Conservation (phyloP, 2,329 filamentous ascomycete species). For the Neonectria faginata region DNA sequence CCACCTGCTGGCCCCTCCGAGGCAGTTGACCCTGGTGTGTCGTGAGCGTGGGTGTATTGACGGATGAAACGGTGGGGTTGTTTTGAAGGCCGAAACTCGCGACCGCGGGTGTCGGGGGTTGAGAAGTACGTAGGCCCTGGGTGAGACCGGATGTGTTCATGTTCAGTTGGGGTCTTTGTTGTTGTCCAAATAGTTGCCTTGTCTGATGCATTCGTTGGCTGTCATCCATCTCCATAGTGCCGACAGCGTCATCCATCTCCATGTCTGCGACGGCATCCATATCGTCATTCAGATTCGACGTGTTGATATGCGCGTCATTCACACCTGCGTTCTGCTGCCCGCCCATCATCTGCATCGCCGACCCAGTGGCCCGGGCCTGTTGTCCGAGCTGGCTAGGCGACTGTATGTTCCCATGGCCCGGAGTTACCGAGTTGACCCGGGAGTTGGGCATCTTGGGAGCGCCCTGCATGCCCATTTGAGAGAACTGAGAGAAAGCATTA, state of each 20-base stretch:
- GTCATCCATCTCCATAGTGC: slow-evolving; percentile 72
- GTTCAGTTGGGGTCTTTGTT: slow-evolving; percentile 77
- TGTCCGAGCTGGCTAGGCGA: slow-evolving; percentile 50
- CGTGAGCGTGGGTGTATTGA: slow-evolving; percentile 92
- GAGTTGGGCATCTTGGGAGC: slow-evolving; percentile 50
- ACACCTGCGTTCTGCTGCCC: slow-evolving; percentile 45
- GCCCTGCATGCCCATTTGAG: slow-evolving; percentile 50
- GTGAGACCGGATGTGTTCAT: slow-evolving; percentile 80
- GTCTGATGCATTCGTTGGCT: slow-evolving; percentile 76
- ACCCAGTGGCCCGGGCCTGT: slow-evolving; percentile 45
- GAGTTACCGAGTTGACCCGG: slow-evolving; percentile 47
- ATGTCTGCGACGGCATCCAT: slow-evolving; percentile 92
- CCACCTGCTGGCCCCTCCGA: slow-evolving; percentile 66
- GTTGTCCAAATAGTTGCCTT: slow-evolving; percentile 75
- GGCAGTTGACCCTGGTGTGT: slow-evolving; percentile 80
- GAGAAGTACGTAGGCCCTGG: slow-evolving; percentile 85
- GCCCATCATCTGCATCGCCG: slow-evolving; percentile 57
- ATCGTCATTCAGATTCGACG: slow-evolving; percentile 63
- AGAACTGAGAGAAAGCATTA: slow-evolving; percentile 56
- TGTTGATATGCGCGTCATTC: slow-evolving; percentile 54
- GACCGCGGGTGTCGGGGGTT: slow-evolving; percentile 85
- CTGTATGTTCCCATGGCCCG: slow-evolving; percentile 47
- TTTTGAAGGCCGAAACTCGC: slow-evolving; percentile 84
- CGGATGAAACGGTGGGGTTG: slow-evolving; percentile 96
- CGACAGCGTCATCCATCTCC: slow-evolving; percentile 92